Evolutionary conservation across 805 yeast species (phyloP), one percentile per base, ranked within the genome.

Genomic region (Metschnikowia lunata): DNA sequence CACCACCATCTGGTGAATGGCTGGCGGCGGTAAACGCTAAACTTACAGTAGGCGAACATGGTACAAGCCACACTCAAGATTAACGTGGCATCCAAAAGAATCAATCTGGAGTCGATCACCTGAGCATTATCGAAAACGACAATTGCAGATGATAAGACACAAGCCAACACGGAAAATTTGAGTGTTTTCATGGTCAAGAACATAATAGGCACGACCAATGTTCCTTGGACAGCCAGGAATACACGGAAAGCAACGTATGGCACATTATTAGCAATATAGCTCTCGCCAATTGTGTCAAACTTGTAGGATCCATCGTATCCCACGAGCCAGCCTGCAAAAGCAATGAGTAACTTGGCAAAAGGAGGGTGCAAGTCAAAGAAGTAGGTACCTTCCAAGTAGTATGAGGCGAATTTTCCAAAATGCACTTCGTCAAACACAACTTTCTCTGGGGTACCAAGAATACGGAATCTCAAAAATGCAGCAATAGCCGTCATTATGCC

Each of bases 341-440:
- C 98, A 66, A 91, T 88, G 54, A 90, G 73, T 62, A 93, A 74
- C 64, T 93, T 93, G 43, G 96, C 99, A 65, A 93, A 88, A 18
- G 99, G 99, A 8, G 99, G 99, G 67, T 93, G 99, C 41, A 93
- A 80, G 67, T 93, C 99, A 59, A 93, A 93, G 64, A 88, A 93
- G 64, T 87, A 93, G 0, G 96, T 85, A 50, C 96, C 76, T 64
- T 91, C 86, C 47, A 91, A 68, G 64, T 91, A 91, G 66, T 85
- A 84, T 1, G 88, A 79, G 7, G 91, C 91, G 62, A 85, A 85
- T 57, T 85, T 85, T 31, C 95, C 95, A 57, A 86, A 86, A 63
- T 86, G 95, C 15, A 85, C 93, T 60, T 86, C 95, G 66, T 86
- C 95, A 55, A 86, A 86, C 3, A 86, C 93, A 46, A 86, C 95